Base-by-base conservation (phyloP, 2,329 filamentous ascomycete genomes). In the Neoscytalidium dimidiatum region DNA sequence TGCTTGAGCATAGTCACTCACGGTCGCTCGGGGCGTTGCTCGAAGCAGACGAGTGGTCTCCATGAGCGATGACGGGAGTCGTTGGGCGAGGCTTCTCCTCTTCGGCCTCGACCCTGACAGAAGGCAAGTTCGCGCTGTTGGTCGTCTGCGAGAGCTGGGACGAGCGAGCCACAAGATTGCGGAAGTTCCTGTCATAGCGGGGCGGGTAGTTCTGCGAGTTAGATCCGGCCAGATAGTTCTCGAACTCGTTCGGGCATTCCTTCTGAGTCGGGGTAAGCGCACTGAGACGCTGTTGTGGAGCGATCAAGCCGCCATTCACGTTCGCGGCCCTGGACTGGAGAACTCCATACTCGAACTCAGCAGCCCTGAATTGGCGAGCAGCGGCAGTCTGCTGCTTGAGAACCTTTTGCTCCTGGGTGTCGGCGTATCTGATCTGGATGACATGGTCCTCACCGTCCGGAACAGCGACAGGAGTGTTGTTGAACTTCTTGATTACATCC, bases 321-420 rank as follows among this genome's bases (percentile, higher is more conserved):
- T 29, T 64, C 17, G 56, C 44, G 38, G 44, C 56, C 26, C 63
- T 60, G 33, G 63, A 65, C 46, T 65, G 63, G 26, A 62, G 63
- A 3, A 79, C 77, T 66, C 77, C 77, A 64, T 77, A 75, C 66
- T 82, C 81, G 80, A 98, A 98, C 82, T 98, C 95, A 65, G 95
- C 95, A 66, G 94, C 95, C 66, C 95, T 92, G 81, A 97, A 98
- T 74, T 96, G 92, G 67, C 95, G 93, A 65, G 94, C 92, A 76
- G 97, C 93, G 33, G 95, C 93, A 46, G 94, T 98, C 75, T 97
- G 91, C 69, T 95, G 91, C 85, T 99, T 99, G 71, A 99, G 85
- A 75, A 95, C 88, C 83, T 99, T 99, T 79, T 99, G 95, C 68
- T 94, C 91, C 64, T 95, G 92, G 41, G 95, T 99, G 75, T 99